These are phyloP conservation scores for Alisma plantagoaquatica DNA, from an alignment of 106 monocot species.

Conservation along the genomic window DNA sequence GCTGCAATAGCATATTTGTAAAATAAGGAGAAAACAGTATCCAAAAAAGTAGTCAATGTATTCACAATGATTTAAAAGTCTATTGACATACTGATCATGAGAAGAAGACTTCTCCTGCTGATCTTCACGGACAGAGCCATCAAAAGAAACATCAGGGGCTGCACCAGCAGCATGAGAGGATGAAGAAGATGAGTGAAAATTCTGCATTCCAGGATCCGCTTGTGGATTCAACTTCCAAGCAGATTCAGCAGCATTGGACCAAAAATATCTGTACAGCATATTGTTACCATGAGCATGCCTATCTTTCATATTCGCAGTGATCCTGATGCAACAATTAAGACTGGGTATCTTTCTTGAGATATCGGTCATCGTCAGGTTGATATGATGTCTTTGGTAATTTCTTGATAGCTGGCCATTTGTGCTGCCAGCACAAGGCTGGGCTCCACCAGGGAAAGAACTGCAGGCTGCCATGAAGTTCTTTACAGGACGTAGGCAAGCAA, in stretches of 20 bases:
- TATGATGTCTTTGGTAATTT: background rate
- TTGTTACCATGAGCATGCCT: slow-evolving; percentile 31
- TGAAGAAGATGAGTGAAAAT: slow-evolving; percentile 25
- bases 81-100: slow-evolving; percentile 47
- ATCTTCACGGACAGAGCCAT: slow-evolving; percentile 30
- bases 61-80: no score
- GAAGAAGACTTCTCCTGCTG: slow-evolving; percentile 28
- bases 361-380: slow-evolving; percentile 4
- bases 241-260: slow-evolving; percentile 27
- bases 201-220: slow-evolving; percentile 12
- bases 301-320: slow-evolving; percentile 34
- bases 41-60: no score
- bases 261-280: slow-evolving; percentile 48
- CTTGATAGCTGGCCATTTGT: slow-evolving; percentile 7
- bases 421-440: slow-evolving; percentile 3
- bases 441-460: slow-evolving; percentile 30
- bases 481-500: background rate
- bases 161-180: slow-evolving; percentile 35
- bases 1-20: no score
- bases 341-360: slow-evolving; percentile 13
- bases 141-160: slow-evolving; percentile 39
- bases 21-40: no score
- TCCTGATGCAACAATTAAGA: slow-evolving; percentile 23
- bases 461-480: slow-evolving; percentile 27
- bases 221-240: slow-evolving; percentile 15